A percentile compares a stretch with the other conserved stretches of the same genome.
Conservation (phyloP, 129 eudicot genomes). For the Flaveria robusta region DNA sequence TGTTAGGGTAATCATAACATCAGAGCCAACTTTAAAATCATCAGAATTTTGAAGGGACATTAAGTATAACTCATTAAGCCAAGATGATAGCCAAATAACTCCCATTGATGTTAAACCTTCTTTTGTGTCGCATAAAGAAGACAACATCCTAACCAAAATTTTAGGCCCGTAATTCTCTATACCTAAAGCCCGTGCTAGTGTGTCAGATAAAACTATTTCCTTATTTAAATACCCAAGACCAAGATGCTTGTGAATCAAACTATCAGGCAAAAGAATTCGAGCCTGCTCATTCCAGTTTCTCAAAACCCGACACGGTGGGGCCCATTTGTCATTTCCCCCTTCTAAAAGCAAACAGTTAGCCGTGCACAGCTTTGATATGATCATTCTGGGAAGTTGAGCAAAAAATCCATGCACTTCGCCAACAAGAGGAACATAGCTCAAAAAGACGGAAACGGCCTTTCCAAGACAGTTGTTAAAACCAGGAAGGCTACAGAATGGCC, state of each 20-base stretch:
- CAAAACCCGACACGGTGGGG: constrained; percentile 81
- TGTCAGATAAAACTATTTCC: constrained; percentile 64
- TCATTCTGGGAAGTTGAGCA: constrained; percentile 83
- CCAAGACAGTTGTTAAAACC: constrained; percentile 56
- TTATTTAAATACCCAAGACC: constrained; percentile 81
- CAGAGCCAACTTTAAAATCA: constrained; percentile 43
- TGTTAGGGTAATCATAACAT: constrained; percentile 46
- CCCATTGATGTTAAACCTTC: constrained; percentile 70
- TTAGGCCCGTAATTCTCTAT: constrained; percentile 76
- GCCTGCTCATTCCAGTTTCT: constrained; percentile 78
- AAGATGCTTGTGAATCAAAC: constrained; percentile 69
- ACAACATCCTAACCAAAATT: constrained; percentile 50
- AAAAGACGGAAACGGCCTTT: constrained; percentile 65
- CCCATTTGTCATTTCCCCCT: constrained; percentile 61
- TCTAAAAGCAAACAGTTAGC: constrained; percentile 78
- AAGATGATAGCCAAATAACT: constrained; percentile 69
- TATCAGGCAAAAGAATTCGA: constrained; percentile 62
- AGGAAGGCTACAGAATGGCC: constrained; percentile 71
- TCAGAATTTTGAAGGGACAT: constrained; percentile 35
- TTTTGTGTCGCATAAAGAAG: constrained; percentile 53
- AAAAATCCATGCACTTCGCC: constrained; percentile 97
- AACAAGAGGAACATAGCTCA: constrained; percentile 79
- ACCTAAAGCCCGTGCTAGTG: constrained; percentile 73
- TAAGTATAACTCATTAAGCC: constrained; percentile 56
- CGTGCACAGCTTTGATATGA: constrained; percentile 66